Evolutionary conservation across 176 grass and related monocot species (phyloP).

Genomic region (Chrysopogon serrulatus): DNA sequence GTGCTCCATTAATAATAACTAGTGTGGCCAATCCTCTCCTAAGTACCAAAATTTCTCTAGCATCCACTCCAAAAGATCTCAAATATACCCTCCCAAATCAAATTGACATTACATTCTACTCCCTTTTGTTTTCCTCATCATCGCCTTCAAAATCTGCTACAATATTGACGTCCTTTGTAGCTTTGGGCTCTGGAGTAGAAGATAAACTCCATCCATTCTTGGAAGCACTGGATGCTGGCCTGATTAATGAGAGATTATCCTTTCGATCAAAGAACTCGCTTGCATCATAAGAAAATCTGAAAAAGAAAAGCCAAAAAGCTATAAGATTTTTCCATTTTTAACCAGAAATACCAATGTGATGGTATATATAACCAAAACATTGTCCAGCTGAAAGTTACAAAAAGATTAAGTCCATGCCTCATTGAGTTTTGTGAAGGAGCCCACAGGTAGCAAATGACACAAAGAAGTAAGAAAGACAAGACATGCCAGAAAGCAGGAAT

Average conservation of each 20-base stretch:
- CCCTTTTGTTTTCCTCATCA: constrained; percentile 89
- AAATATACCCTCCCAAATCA: background rate
- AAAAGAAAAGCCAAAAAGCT: constrained; percentile 17
- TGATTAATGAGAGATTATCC: constrained; percentile 81
- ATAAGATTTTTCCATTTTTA: constrained; percentile 6
- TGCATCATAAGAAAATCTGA: constrained; percentile 72
- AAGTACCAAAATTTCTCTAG: constrained; percentile 35
- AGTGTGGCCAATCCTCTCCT: constrained; percentile 14
- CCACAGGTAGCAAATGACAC: constrained; percentile 88
- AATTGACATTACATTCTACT: constrained; percentile 33
- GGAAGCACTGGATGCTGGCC: constrained; percentile 63
- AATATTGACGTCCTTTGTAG: constrained; percentile 15
- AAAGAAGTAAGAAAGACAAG: constrained; percentile 93
- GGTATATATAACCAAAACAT: constrained; percentile 16
- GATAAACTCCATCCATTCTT: constrained; percentile 54
- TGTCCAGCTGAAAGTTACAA: constrained; percentile 5
- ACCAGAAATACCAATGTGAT: background rate
- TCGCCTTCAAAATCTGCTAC: constrained; percentile 45
- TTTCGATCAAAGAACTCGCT: constrained; percentile 80
- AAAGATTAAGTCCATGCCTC: constrained; percentile 47
- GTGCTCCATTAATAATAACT: constrained; percentile 27
- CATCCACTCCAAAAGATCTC: background rate
- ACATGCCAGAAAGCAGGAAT: constrained; percentile 99
- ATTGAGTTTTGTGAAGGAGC: constrained; percentile 90
- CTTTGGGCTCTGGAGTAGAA: constrained; percentile 49